Percentiles rank a stretch among this genome's conserved stretches.
Conservation (phyloP, 495 filamentous ascomycete genomes). For the Penicillium coprophilum region DNA sequence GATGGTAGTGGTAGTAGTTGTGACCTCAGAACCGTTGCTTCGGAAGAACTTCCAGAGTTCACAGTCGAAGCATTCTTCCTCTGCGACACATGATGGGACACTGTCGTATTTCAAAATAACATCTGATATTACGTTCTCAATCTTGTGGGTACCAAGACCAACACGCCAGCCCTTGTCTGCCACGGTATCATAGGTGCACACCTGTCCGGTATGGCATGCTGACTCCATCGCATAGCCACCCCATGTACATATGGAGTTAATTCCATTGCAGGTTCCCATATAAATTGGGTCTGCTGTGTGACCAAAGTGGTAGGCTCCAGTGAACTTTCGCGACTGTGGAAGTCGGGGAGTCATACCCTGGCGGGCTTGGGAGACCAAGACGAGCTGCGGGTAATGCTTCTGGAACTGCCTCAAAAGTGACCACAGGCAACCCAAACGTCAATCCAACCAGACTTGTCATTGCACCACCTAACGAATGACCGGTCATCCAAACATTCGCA, state of each 20-base stretch:
- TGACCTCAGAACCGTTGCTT: slow-evolving; percentile 79
- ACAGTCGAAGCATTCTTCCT: slow-evolving; percentile 83
- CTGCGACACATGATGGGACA: slow-evolving; percentile 71
- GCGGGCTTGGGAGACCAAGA: slow-evolving; percentile 83
- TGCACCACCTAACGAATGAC: slow-evolving; percentile 88
- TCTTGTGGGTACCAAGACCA: slow-evolving; percentile 80
- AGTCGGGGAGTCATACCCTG: slow-evolving; percentile 64
- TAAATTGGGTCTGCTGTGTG: slow-evolving; percentile 95
- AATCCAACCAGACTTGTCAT: slow-evolving; percentile 82
- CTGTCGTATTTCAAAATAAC: slow-evolving; percentile 78
- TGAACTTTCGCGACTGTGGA: slow-evolving; percentile 67
- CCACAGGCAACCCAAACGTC: slow-evolving; percentile 82
- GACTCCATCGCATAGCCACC: slow-evolving; percentile 95
- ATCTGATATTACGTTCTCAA: slow-evolving; percentile 78
- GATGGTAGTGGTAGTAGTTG: slow-evolving; percentile 59
- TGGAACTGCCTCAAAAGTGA: slow-evolving; percentile 88
- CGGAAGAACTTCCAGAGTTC: slow-evolving; percentile 91
- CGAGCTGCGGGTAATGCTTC: slow-evolving; percentile 85
- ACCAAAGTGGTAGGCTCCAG: slow-evolving; percentile 88
- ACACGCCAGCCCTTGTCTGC: slow-evolving; percentile 87
- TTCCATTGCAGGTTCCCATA: slow-evolving; percentile 90
- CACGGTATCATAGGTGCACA: slow-evolving; percentile 91
- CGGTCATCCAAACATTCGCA: slow-evolving; percentile 81
- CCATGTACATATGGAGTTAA: slow-evolving; percentile 81
- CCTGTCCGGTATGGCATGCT: slow-evolving; percentile 80